Conservation (phyloP, 371 early-diverging fungal genomes). For the Mucor indicus region DNA sequence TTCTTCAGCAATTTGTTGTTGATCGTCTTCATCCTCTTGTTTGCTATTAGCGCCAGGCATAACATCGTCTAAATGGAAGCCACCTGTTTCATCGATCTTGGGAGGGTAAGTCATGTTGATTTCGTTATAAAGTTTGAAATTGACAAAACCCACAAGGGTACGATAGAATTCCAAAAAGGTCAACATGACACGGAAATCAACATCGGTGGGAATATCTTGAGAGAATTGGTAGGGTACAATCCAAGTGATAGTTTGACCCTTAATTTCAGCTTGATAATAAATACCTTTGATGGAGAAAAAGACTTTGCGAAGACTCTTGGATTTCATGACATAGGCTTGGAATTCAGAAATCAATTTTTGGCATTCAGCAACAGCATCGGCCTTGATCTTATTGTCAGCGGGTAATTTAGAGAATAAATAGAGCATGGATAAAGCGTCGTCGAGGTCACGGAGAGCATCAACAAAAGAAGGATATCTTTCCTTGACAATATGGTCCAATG, state of each 20-base stretch:
- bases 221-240: conserved; percentile 93
- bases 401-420: conserved; percentile 90
- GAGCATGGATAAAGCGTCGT: conserved; percentile 94
- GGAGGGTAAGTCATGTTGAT: conserved; percentile 90
- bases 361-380: conserved; percentile 67
- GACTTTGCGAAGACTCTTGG: conserved; percentile 77
- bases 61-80: conserved; percentile 69
- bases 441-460: conserved; percentile 94
- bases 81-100: conserved; percentile 74
- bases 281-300: conserved; percentile 98
- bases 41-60: conserved; percentile 11
- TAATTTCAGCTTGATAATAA: conserved; percentile 96
- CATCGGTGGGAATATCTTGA: conserved; percentile 88
- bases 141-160: conserved; percentile 92
- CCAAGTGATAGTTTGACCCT: conserved; percentile 94
- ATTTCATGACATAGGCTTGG: conserved; percentile 83
- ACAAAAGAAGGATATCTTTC: conserved; percentile 95
- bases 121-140: conserved; percentile 87
- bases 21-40: conserved; percentile 21
- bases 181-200: conserved; percentile 95
- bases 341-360: conserved; percentile 86
- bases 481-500: conserved; percentile 89
- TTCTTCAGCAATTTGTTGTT: no score
- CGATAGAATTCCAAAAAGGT: conserved; percentile 96
- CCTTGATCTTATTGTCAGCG: conserved; percentile 66